A percentile compares a stretch with the other conserved stretches of the same genome.
Conservation (phyloP, 2,329 filamentous ascomycete species). For the Xylaria sp. region DNA sequence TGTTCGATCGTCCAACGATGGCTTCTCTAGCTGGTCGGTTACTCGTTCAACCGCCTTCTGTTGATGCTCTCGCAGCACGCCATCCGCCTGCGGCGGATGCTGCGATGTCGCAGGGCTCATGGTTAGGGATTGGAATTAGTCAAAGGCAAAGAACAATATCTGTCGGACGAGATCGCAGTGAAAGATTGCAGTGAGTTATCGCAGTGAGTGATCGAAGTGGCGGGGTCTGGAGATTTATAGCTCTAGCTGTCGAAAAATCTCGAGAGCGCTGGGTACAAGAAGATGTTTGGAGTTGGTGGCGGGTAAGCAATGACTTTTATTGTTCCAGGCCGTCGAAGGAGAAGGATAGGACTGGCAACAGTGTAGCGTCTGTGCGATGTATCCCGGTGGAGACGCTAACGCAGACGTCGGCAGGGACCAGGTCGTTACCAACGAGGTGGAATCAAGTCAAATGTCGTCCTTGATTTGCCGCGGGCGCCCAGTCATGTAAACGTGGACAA, state of each 20-base stretch:
- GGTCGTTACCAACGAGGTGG: conserved; percentile 24
- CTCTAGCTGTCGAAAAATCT: conserved; percentile 5
- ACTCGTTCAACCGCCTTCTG: conserved; percentile 41
- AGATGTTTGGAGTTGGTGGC: conserved; percentile 12
- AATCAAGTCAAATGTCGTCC: conserved; percentile 17
- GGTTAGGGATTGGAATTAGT: conserved; percentile 11
- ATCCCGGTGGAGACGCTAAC: conserved; percentile 26
- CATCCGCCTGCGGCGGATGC: conserved; percentile 27
- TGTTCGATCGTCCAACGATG: conserved; percentile 70
- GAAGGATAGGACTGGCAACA: conserved; percentile 17
- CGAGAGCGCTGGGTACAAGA: conserved; percentile 7
- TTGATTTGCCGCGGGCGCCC: conserved; percentile 14
- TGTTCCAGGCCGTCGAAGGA: conserved; percentile 14
- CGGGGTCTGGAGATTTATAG: neutral
- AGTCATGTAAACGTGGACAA: neutral
- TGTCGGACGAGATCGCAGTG: conserved; percentile 3
- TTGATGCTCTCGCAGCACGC: conserved; percentile 36
- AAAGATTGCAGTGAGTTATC: too few relatives aligned
- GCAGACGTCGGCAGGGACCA: conserved; percentile 18
- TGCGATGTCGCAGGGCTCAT: conserved; percentile 32
- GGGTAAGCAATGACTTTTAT: conserved; percentile 21
- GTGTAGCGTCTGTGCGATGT: conserved; percentile 21
- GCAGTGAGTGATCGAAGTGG: too few relatives aligned
- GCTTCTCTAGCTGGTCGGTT: conserved; percentile 37
- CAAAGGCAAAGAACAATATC: conserved; percentile 4